A percentile compares a stretch with the other conserved stretches of the same genome.
phyloP scores from a whole-genome alignment of 1,139 yeast species.

The Suhomyces chickasaworum region DNA sequence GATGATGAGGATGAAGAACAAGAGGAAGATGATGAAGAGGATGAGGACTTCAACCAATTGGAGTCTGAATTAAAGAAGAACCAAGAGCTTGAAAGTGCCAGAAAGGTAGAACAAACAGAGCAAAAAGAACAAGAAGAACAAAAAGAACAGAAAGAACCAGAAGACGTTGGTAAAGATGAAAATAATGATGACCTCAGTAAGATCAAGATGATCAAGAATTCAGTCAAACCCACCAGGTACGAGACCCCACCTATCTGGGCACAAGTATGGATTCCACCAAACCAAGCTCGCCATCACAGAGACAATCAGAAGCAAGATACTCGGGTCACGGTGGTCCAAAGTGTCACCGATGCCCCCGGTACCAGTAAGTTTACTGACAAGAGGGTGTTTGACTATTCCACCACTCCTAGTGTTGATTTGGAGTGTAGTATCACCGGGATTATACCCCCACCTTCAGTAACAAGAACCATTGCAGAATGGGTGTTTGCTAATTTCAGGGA shows the following conservation, averaged over 20 bases:
- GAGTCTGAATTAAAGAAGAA: not conserved
- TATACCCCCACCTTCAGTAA: constrained; percentile 80
- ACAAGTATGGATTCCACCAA: constrained; percentile 63
- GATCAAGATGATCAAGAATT: constrained; percentile 20
- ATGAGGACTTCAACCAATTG: not conserved
- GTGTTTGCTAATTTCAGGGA: constrained; percentile 76
- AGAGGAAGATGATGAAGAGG: not conserved
- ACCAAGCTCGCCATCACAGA: constrained; percentile 22
- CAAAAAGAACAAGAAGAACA: no score
- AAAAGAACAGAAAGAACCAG: no score
- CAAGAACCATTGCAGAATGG: constrained; percentile 86
- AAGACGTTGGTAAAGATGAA: no score
- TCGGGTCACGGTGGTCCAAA: not conserved
- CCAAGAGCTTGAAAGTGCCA: not conserved
- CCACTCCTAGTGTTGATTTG: constrained; percentile 43
- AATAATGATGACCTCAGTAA: constrained; percentile 21
- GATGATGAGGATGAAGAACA: constrained; percentile 8
- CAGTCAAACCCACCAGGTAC: constrained; percentile 63
- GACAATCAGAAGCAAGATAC: constrained; percentile 10
- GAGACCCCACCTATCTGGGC: constrained; percentile 81
- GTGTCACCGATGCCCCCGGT: not conserved
- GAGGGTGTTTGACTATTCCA: constrained; percentile 38
- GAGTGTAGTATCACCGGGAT: constrained; percentile 69
- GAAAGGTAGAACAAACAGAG: no score
- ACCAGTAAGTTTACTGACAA: constrained; percentile 21